These are phyloP conservation scores for Carallia brachiata DNA, from an alignment of 345 rosid species.

Conservation along the genomic window DNA sequence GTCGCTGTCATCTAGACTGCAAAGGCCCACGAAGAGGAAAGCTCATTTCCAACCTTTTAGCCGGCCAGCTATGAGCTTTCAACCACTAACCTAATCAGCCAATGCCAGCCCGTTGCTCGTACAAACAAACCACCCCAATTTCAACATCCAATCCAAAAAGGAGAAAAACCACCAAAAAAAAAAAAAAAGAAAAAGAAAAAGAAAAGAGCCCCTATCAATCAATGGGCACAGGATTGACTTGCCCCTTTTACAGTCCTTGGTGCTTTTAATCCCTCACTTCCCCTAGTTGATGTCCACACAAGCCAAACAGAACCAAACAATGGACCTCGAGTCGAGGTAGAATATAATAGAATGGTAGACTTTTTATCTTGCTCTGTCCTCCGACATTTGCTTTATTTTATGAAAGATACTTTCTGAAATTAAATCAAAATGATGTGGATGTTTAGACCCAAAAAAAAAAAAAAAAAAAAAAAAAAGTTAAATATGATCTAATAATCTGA, in stretches of 20 bases:
- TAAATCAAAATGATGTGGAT: no score
- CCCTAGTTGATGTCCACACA: not conserved
- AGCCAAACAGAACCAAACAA: not conserved
- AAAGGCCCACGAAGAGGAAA: not conserved
- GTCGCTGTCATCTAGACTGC: not conserved
- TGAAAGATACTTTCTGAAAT: no score
- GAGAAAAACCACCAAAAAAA: no score
- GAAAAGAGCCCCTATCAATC: no score
- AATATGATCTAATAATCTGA: no score
- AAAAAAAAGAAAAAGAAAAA: no score
- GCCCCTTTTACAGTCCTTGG: no score
- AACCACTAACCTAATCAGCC: conserved; percentile 3
- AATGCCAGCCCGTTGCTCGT: not conserved
- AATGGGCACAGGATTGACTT: no score
- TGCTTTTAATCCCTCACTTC: not conserved
- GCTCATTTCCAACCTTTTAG: not conserved
- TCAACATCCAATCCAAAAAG: no score
- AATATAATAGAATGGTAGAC: not conserved
- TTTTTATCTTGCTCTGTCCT: not conserved
- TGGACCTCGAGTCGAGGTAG: not conserved
- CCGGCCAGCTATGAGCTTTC: conserved; percentile 11
- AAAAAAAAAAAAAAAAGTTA: no score
- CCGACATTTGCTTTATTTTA: not conserved
- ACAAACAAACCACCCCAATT: no score
- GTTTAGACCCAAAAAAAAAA: no score